phyloP scores from a whole-genome alignment of 192 early-diverging fungal species.

The Rhizoclosmatium sp. region DNA sequence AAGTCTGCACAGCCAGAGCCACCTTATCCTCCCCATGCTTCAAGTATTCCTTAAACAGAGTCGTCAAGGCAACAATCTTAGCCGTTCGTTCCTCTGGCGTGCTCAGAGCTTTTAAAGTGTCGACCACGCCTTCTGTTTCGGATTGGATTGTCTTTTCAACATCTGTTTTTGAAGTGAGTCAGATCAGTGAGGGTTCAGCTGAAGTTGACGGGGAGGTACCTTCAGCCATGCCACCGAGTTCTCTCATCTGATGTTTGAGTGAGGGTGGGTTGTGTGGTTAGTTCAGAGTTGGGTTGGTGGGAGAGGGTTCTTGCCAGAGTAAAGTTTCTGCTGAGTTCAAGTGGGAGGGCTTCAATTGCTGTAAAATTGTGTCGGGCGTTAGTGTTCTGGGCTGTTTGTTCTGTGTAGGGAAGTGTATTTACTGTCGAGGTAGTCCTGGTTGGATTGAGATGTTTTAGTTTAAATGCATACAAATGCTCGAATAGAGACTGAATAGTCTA shows the following conservation, averaged over 20 bases:
- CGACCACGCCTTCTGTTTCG: slow-evolving; percentile 78
- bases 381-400: not conserved
- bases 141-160: slow-evolving; percentile 73
- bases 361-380: not conserved
- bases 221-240: slow-evolving; percentile 83
- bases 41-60: slow-evolving; percentile 74
- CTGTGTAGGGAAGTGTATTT: slow-evolving; percentile 22
- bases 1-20: slow-evolving; percentile 89
- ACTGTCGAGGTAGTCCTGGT: slow-evolving; percentile 93
- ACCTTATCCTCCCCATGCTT: slow-evolving; percentile 95
- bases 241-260: slow-evolving; percentile 71
- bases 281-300: not conserved
- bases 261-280: too few species aligned
- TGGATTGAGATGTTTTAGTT: not conserved
- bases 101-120: slow-evolving; percentile 55
- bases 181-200: not conserved
- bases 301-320: slow-evolving; percentile 61
- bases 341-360: slow-evolving; percentile 50
- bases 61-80: slow-evolving; percentile 61
- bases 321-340: slow-evolving; percentile 78
- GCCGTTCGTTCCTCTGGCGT: slow-evolving; percentile 59
- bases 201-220: slow-evolving; percentile 45
- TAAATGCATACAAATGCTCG: too few species aligned
- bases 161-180: slow-evolving; percentile 49
- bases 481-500: too few species aligned